These are phyloP conservation scores for Andrographis paniculata DNA, from an alignment of 305 asterid genomes.

Conservation along the genomic window DNA sequence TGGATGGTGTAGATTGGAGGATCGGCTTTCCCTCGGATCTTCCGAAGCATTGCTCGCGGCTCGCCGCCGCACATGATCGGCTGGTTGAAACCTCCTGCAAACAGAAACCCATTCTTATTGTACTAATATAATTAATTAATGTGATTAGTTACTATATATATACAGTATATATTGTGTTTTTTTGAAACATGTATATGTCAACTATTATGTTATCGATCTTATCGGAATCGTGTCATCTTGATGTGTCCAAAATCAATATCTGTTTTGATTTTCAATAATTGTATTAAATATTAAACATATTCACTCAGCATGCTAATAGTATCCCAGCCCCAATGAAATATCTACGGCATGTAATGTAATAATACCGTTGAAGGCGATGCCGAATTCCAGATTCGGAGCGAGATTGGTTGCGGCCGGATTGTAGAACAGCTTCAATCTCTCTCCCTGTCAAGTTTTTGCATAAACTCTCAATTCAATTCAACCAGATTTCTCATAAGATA, in stretches of 20 bases:
- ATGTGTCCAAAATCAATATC: no score
- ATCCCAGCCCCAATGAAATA: no score
- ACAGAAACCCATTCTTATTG: background rate
- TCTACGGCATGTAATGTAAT: background rate
- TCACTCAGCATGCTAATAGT: no score
- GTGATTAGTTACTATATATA: no score
- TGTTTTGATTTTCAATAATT: no score
- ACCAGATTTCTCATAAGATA: no score
- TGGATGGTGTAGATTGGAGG: conserved; percentile 69
- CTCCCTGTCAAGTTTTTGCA: conserved; percentile 40
- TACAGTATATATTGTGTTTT: no score
- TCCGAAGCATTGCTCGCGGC: conserved; percentile 76
- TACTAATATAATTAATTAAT: no score
- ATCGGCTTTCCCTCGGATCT: conserved; percentile 73
- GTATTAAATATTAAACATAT: background rate
- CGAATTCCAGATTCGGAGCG: conserved; percentile 49
- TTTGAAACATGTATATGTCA: no score
- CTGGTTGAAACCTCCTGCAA: conserved; percentile 82
- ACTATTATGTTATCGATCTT: no score
- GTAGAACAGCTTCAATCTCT: conserved; percentile 60
- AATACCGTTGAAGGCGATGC: conserved; percentile 74
- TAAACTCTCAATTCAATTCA: conserved; percentile 3
- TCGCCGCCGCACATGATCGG: conserved; percentile 93
- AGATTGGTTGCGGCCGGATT: conserved; percentile 64
- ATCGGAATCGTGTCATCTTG: no score